Evolutionary conservation across 345 rosid species (phyloP).

Genomic region (Camelina laxa): DNA sequence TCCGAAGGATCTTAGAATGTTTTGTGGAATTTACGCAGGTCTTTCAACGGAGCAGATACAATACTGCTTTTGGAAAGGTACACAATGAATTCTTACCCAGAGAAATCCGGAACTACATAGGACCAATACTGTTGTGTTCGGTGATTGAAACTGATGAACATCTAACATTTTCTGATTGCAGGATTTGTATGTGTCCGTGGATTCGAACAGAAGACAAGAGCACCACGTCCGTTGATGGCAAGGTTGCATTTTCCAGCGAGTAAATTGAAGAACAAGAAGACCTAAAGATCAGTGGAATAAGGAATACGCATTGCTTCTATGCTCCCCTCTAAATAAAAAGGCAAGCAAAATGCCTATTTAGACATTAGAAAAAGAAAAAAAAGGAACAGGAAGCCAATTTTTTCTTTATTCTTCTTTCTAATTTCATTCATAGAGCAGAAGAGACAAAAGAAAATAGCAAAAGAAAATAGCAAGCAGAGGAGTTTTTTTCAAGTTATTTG

Average conservation of each 20-base stretch:
- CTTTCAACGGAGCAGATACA: slow-evolving; percentile 79
- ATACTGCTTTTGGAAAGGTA: slow-evolving; percentile 93
- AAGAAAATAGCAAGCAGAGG: neutral
- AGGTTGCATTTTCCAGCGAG: slow-evolving; percentile 80
- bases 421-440: slow-evolving; percentile 21
- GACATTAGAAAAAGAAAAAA: neutral
- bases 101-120: slow-evolving; percentile 6
- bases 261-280: slow-evolving; percentile 47
- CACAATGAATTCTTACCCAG: slow-evolving; percentile 16
- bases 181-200: slow-evolving; percentile 95
- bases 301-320: slow-evolving; percentile 7
- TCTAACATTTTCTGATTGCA: slow-evolving; percentile 35
- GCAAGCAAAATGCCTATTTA: slow-evolving; percentile 9
- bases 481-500: slow-evolving; percentile 9
- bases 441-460: slow-evolving; percentile 3
- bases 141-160: slow-evolving; percentile 13
- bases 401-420: neutral
- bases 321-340: slow-evolving; percentile 30
- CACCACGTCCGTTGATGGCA: slow-evolving; percentile 80
- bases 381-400: neutral
- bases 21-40: slow-evolving; percentile 54
- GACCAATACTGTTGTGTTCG: slow-evolving; percentile 6
- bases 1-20: slow-evolving; percentile 34
- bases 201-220: slow-evolving; percentile 71
- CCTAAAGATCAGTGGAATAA: neutral